Evolutionary conservation across 495 filamentous ascomycete genomes (phyloP).

Genomic region (Aspergillus indologenus): DNA sequence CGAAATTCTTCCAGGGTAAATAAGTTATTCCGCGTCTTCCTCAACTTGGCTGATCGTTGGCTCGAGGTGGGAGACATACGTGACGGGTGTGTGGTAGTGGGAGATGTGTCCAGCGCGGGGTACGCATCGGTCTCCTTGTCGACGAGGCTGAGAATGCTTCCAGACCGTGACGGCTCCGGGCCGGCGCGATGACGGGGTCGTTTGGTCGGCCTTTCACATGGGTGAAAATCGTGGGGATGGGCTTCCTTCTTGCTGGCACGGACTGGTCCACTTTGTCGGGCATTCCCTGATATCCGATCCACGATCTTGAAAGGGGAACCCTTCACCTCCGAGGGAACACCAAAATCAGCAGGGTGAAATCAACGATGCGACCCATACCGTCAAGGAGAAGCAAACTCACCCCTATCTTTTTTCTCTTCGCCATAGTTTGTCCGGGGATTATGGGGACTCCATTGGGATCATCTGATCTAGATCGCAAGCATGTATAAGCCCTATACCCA

Average conservation of each 20-base stretch:
- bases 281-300: constrained; percentile 30
- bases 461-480: neutral
- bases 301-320: constrained; percentile 24
- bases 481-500: neutral
- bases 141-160: constrained; percentile 7
- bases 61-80: constrained; percentile 24
- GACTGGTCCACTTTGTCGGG: constrained; percentile 39
- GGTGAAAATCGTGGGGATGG: neutral
- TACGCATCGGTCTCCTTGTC: constrained; percentile 19
- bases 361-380: neutral
- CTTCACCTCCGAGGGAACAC: neutral
- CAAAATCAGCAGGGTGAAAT: constrained; percentile 1
- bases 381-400: neutral
- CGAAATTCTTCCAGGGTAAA: constrained; percentile 20
- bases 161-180: neutral
- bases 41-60: constrained; percentile 15
- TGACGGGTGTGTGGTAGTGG: constrained; percentile 13
- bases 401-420: constrained; percentile 12
- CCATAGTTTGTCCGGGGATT: constrained; percentile 18
- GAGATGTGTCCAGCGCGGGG: constrained; percentile 9
- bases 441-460: constrained; percentile 18
- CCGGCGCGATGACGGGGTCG: constrained; percentile 30
- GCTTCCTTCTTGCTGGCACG: constrained; percentile 28
- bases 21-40: constrained; percentile 11
- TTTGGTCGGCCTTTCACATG: constrained; percentile 29